Conservation (phyloP, 768 basidiomycete species). For the Russula lepida region DNA sequence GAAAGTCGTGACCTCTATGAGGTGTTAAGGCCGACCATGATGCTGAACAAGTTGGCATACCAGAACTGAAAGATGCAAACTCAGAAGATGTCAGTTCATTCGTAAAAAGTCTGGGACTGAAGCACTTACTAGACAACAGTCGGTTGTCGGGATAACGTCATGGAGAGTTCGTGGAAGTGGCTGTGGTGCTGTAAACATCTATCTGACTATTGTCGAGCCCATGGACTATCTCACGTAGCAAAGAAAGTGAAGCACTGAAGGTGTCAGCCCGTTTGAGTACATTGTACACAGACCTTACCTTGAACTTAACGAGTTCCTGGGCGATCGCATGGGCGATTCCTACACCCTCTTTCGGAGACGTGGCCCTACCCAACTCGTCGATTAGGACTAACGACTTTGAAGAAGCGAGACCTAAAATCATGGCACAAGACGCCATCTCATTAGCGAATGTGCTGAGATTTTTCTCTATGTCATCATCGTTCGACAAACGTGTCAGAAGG, state of each 20-base stretch:
- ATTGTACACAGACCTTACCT: conserved; percentile 38
- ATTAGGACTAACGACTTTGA: conserved; percentile 68
- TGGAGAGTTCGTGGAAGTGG: conserved; percentile 74
- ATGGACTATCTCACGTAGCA: conserved; percentile 52
- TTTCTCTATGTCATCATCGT: conserved; percentile 88
- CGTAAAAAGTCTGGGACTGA: background rate
- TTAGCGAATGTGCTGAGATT: conserved; percentile 89
- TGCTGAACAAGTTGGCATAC: background rate
- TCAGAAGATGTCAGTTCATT: conserved; percentile 26
- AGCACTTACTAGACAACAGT: conserved; percentile 66
- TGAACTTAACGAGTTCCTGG: conserved; percentile 62
- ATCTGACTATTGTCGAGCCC: background rate
- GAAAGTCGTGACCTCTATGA: conserved; percentile 47
- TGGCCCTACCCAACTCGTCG: conserved; percentile 92
- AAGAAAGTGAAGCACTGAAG: conserved; percentile 80
- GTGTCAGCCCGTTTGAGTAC: background rate
- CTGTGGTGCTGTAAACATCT: conserved; percentile 28
- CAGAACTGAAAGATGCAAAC: conserved; percentile 59
- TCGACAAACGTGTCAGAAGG: conserved; percentile 80
- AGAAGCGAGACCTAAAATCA: conserved; percentile 80
- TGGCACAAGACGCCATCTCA: conserved; percentile 88
- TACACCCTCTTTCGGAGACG: conserved; percentile 72
- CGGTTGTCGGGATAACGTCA: conserved; percentile 67
- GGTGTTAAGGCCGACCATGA: background rate
- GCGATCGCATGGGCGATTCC: conserved; percentile 82